phyloP scores from a whole-genome alignment of 176 grass and related monocot genomes.

The Ampelocalamus luodianensis region DNA sequence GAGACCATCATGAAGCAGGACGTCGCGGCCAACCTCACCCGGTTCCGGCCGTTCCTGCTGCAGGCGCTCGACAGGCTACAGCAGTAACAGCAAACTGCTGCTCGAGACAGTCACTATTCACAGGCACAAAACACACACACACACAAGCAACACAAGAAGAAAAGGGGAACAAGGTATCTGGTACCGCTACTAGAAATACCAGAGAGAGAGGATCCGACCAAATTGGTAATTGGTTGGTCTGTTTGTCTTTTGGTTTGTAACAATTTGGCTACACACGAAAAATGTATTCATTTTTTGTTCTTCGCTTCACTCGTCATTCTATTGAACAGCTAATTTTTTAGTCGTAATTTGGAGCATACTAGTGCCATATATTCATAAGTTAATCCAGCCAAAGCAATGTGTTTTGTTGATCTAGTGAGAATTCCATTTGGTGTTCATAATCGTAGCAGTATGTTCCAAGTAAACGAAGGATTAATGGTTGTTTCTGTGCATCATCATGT shows the following conservation, averaged over 20 bases:
- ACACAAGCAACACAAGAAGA: neutral
- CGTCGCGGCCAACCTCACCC: conserved; percentile 58
- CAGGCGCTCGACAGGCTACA: conserved; percentile 67
- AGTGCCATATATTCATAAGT: neutral
- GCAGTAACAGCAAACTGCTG: conserved; percentile 30
- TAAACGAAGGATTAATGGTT: no score
- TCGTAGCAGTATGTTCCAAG: no score
- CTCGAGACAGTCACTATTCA: no score
- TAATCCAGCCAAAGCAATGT: neutral
- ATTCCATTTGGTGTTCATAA: no score
- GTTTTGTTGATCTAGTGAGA: no score
- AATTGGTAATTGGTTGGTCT: conserved; percentile 4
- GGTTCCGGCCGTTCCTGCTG: conserved; percentile 53
- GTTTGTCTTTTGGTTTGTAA: conserved; percentile 36
- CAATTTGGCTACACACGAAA: neutral
- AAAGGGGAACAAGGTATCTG: neutral
- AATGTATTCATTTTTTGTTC: neutral
- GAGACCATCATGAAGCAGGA: conserved; percentile 82
- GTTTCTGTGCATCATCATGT: no score
- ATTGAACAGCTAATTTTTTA: neutral
- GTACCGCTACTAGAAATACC: neutral
- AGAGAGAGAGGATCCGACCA: neutral
- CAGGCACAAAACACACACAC: neutral
- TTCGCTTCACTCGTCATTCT: neutral
- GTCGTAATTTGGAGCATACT: neutral